Evolutionary conservation across 148 eudicot genomes (phyloP).

Genomic region (Vaccinium myrtillus): DNA sequence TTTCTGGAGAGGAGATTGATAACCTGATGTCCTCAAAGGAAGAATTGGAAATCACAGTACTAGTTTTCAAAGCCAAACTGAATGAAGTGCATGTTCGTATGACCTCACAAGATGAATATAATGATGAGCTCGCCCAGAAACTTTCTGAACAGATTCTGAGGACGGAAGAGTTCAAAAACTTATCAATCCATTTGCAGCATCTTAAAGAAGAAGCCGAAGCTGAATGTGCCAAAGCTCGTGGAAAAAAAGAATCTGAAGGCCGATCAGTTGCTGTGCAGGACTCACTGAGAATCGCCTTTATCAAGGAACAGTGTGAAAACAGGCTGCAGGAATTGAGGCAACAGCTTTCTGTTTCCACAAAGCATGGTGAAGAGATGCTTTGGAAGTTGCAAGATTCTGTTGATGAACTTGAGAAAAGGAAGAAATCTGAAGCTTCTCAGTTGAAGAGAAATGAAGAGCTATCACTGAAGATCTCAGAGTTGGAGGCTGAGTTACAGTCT

Average conservation of each 20-base stretch:
- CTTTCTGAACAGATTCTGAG: constrained; percentile 77
- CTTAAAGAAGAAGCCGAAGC: constrained; percentile 86
- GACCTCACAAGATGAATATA: constrained; percentile 28
- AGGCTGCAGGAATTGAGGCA: constrained; percentile 75
- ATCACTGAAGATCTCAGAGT: constrained; percentile 48
- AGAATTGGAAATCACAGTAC: constrained; percentile 51
- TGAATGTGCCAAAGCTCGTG: constrained; percentile 43
- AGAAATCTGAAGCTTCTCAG: constrained; percentile 68
- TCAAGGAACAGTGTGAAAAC: constrained; percentile 88
- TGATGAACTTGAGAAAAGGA: constrained; percentile 70
- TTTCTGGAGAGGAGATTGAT: constrained; percentile 44
- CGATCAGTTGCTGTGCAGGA: constrained; percentile 56
- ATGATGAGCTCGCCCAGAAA: constrained; percentile 53
- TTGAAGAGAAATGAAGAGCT: constrained; percentile 72
- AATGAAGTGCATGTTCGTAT: constrained; percentile 34
- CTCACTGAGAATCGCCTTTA: constrained; percentile 79
- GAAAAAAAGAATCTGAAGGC: constrained; percentile 61
- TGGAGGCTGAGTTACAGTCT: constrained; percentile 62
- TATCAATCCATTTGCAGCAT: constrained; percentile 81
- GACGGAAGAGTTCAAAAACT: constrained; percentile 85
- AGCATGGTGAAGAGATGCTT: constrained; percentile 91
- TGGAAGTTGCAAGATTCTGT: constrained; percentile 84
- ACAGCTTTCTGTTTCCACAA: constrained; percentile 71
- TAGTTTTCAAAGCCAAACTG: constrained; percentile 54
- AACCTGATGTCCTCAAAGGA: constrained; percentile 43